Evolutionary conservation across 129 eudicot species (phyloP).

Genomic region (Rutidosis leptorrhynchoides): DNA sequence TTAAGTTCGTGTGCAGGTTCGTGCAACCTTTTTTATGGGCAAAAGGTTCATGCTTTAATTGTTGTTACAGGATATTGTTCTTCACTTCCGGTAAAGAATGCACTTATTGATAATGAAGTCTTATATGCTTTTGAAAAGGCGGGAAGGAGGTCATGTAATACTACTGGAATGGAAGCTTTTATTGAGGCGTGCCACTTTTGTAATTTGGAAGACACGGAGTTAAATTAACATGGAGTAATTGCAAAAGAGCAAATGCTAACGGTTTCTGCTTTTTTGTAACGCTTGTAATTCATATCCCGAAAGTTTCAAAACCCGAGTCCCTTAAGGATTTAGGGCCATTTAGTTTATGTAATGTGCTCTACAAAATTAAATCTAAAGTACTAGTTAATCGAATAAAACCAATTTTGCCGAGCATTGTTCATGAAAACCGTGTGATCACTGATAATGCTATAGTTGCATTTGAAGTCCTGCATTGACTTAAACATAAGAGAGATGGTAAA

Average conservation of each 20-base stretch:
- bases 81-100: constrained; percentile 55
- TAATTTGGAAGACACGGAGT: not conserved
- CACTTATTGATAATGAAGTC: constrained; percentile 49
- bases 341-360: no score
- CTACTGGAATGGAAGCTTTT: not conserved
- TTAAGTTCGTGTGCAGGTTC: constrained; percentile 64
- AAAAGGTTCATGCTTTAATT: constrained; percentile 48
- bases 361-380: no score
- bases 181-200: not conserved
- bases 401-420: not conserved
- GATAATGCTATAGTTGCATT: not conserved
- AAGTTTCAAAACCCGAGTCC: no score
- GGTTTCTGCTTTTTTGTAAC: no score
- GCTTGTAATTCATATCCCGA: no score
- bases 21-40: constrained; percentile 41
- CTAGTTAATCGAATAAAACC: not conserved
- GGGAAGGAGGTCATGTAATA: not conserved
- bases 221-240: not conserved
- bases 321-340: no score
- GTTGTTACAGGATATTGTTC: constrained; percentile 39
- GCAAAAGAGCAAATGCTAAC: not conserved
- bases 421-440: constrained; percentile 12
- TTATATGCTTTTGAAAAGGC: not conserved
- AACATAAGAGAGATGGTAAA: not conserved
- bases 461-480: not conserved